Evolutionary conservation across 176 grass and related monocot species (phyloP).

Genomic region (Bromus sterilis): DNA sequence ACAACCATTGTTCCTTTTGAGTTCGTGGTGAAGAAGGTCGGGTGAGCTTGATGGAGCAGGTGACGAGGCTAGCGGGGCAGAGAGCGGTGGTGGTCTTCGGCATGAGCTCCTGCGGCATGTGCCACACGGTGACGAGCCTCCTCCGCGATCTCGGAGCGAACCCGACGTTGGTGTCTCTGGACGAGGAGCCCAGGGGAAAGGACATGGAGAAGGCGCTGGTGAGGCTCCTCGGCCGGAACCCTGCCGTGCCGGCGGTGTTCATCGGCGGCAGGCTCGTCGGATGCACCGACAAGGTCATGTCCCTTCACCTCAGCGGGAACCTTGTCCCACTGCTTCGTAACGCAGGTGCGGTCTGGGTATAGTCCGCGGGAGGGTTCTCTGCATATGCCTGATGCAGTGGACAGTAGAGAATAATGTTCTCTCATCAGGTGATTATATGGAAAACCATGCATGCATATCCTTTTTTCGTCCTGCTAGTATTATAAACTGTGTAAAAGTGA

Average conservation of each 20-base stretch:
- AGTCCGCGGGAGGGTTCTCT: not conserved
- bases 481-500: no score
- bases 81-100: constrained; percentile 74
- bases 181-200: constrained; percentile 25
- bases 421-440: no score
- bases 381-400: not conserved
- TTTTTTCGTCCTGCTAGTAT: no score
- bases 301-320: constrained; percentile 33
- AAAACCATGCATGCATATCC: no score
- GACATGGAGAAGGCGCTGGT: constrained; percentile 47
- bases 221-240: constrained; percentile 32
- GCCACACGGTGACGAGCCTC: constrained; percentile 56
- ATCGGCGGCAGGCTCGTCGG: constrained; percentile 38
- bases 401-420: not conserved
- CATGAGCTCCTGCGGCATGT: constrained; percentile 82
- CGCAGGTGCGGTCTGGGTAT: constrained; percentile 39
- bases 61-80: constrained; percentile 65
- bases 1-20: no score
- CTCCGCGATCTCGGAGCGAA: constrained; percentile 46
- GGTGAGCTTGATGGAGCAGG: constrained; percentile 34
- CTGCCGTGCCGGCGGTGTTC: constrained; percentile 40
- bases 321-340: constrained; percentile 31
- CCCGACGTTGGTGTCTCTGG: constrained; percentile 36
- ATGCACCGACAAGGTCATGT: constrained; percentile 45
- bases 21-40: no score